phyloP scores from a whole-genome alignment of 768 basidiomycete species.

The Candolleomyces efflorescens region DNA sequence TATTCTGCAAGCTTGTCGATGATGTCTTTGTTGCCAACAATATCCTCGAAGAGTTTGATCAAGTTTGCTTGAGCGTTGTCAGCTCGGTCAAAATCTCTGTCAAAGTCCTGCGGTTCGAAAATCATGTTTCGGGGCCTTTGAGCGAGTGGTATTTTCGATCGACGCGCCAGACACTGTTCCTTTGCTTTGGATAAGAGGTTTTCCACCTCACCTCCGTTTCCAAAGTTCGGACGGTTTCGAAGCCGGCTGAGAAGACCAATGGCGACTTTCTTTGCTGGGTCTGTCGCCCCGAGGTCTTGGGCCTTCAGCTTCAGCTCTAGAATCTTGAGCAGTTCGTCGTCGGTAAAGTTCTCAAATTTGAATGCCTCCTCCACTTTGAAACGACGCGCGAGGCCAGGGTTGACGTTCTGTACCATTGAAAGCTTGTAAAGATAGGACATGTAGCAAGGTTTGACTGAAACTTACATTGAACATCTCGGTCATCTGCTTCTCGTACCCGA shows the following conservation, averaged over 20 bases:
- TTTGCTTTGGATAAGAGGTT: slow-evolving; percentile 54
- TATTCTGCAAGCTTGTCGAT: slow-evolving; percentile 45
- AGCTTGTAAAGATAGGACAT: neutral
- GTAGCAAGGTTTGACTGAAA: neutral
- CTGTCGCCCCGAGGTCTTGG: slow-evolving; percentile 55
- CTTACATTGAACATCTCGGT: slow-evolving; percentile 69
- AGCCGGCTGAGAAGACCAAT: slow-evolving; percentile 40
- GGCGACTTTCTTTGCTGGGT: slow-evolving; percentile 52
- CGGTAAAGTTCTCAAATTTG: slow-evolving; percentile 61
- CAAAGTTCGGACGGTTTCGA: slow-evolving; percentile 55
- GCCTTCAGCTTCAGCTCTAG: slow-evolving; percentile 52
- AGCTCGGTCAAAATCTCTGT: slow-evolving; percentile 53
- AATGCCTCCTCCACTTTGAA: slow-evolving; percentile 69
- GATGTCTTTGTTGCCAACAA: slow-evolving; percentile 57
- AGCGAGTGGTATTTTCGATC: slow-evolving; percentile 16
- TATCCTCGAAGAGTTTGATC: slow-evolving; percentile 53
- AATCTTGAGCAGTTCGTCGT: slow-evolving; percentile 46
- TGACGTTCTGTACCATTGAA: slow-evolving; percentile 50
- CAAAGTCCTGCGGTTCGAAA: slow-evolving; percentile 61
- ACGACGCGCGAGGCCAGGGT: slow-evolving; percentile 61
- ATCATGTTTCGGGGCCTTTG: slow-evolving; percentile 34
- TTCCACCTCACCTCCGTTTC: slow-evolving; percentile 63
- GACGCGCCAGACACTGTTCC: slow-evolving; percentile 38
- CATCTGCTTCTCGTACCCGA: slow-evolving; percentile 67
- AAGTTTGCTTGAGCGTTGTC: slow-evolving; percentile 47